phyloP scores from a whole-genome alignment of 352 stramenopile species.

The Globisporangium canariense region DNA sequence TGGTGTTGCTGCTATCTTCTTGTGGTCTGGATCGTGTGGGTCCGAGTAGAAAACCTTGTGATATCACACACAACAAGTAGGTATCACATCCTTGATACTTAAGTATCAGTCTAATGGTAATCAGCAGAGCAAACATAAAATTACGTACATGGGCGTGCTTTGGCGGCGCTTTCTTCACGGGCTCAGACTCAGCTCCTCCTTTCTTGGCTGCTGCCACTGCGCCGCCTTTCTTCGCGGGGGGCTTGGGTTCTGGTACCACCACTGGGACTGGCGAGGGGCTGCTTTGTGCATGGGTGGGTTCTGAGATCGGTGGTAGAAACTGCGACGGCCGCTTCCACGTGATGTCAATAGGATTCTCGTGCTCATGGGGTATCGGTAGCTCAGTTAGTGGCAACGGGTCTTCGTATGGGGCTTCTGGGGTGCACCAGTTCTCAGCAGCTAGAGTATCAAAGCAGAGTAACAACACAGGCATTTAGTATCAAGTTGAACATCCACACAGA shows the following conservation, averaged over 20 bases:
- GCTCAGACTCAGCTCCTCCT: slow-evolving; percentile 33
- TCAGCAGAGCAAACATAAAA: no score
- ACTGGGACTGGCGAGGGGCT: slow-evolving; percentile 14
- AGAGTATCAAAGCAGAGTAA: neutral
- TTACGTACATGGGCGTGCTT: slow-evolving; percentile 47
- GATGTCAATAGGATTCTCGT: slow-evolving; percentile 14
- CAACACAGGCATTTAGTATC: neutral
- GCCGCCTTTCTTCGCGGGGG: slow-evolving; percentile 28
- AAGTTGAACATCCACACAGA: neutral
- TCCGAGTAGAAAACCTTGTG: slow-evolving; percentile 29
- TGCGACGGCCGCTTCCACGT: slow-evolving; percentile 65
- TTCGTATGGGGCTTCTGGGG: slow-evolving; percentile 38
- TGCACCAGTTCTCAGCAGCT: slow-evolving; percentile 53
- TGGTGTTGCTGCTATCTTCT: slow-evolving; percentile 13
- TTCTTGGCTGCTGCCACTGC: slow-evolving; percentile 31
- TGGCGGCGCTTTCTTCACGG: slow-evolving; percentile 33
- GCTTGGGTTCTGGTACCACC: slow-evolving; percentile 25
- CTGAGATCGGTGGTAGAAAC: slow-evolving; percentile 50
- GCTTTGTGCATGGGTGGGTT: slow-evolving; percentile 16
- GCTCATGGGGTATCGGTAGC: slow-evolving; percentile 26
- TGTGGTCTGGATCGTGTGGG: slow-evolving; percentile 21
- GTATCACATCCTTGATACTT: neutral
- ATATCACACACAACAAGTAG: neutral
- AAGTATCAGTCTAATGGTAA: no score
- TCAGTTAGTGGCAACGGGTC: slow-evolving; percentile 29